Evolutionary conservation across 106 monocot species (phyloP), one percentile per base, ranked within the genome.

Genomic region (Agapanthus africanus): DNA sequence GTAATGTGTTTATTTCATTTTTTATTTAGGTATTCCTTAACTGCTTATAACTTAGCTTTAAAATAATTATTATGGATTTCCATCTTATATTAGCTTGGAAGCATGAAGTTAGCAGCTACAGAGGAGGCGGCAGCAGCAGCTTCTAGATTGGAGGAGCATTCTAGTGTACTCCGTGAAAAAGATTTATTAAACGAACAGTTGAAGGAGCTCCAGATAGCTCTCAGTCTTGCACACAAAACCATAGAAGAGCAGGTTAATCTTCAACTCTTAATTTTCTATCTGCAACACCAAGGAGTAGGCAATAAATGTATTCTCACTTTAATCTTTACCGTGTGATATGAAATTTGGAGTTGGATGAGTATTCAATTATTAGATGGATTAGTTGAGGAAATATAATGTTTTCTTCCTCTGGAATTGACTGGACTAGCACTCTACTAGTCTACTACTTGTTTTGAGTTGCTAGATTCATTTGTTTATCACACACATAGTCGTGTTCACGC

Each of bases 161-260:
- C 44, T 39, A 66, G 39, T 59, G 59, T 77, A 59, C 49, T 80
- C 50, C 47, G 63, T 38, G 87, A 87, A 74, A 79, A 60, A 67
- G 79, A 86, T 64, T 40, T 25, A 60, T 62, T 95, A 56, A 39
- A 32, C 76, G 72, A 77, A 42, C 65, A 83, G 30, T 42, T 88
- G 35, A 74, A 35, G 46, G 69, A 88, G 61, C 54, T 91, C 16
- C 77, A 80, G 70, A 77, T 63, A 54, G 83, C 81, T 63, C 77
- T 88, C 23, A 59, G 78, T 69, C 65, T 76, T 64, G 83, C 82
- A 56, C 74, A 78, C n/a, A 74, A 25, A 21, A 56, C 77, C 52
- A 70, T 82, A 11, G 36, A 73, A 50, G 77, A 89, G 59, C 80
- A 86, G 93, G 93, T 89, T 41, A 3, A 11, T 35, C 19, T 22